Conservation (phyloP, 768 basidiomycete genomes). For the Tulasnella sp. region DNA sequence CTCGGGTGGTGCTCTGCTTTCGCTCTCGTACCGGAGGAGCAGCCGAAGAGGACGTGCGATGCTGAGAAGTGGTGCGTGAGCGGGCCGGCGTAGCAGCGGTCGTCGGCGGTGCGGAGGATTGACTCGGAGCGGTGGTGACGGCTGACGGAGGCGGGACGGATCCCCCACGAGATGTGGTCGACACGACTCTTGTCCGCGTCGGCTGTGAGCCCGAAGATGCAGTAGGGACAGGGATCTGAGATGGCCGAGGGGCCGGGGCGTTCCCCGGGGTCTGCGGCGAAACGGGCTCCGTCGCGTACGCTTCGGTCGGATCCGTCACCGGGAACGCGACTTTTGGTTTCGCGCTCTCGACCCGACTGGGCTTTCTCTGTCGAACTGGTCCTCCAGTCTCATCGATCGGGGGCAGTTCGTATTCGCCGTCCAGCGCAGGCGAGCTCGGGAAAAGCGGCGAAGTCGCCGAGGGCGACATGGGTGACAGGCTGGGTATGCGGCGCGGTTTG, state of each 20-base stretch:
- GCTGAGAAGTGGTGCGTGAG: not conserved
- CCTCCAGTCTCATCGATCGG: not conserved
- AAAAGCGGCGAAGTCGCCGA: not conserved
- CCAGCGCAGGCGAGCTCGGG: conserved; percentile 1
- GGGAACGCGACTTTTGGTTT: conserved; percentile 12
- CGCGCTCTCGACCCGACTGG: conserved; percentile 1
- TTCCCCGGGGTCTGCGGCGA: not conserved
- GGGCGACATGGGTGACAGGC: not conserved
- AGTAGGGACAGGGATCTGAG: not conserved
- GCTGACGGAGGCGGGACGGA: not conserved
- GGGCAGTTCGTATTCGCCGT: not conserved
- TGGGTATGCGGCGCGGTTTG: conserved; percentile 2
- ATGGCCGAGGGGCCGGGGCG: not conserved
- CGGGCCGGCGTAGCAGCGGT: not conserved
- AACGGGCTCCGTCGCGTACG: not conserved
- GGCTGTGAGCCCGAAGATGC: not conserved
- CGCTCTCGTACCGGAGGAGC: not conserved
- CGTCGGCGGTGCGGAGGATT: not conserved
- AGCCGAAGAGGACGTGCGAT: not conserved
- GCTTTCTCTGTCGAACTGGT: conserved; percentile 5
- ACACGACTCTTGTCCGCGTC: not conserved
- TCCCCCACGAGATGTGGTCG: not conserved
- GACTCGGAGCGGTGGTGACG: not conserved
- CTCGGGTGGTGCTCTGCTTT: not conserved
- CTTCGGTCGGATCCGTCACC: not conserved